Conservation (phyloP, 2,329 filamentous ascomycete genomes). For the Botrytis tulipae region DNA sequence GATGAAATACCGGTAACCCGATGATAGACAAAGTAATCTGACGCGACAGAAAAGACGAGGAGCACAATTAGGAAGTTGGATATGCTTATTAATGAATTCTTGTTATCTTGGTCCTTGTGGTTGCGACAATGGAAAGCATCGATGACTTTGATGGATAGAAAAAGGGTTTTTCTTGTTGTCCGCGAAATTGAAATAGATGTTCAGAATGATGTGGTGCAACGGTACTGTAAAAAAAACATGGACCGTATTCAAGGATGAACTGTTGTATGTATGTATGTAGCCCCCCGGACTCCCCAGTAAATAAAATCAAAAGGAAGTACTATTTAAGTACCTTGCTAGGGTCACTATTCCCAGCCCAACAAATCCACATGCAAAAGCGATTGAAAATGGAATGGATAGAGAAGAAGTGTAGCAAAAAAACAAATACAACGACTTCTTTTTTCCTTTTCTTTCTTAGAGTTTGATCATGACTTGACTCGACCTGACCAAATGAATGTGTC, state of each 20-base stretch:
- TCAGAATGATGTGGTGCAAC: constrained; percentile 17
- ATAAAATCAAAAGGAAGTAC: constrained; percentile 3
- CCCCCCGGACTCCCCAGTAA: constrained; percentile 8
- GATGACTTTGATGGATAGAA: constrained; percentile 15
- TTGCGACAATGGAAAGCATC: constrained; percentile 12
- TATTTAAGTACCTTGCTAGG: constrained; percentile 39
- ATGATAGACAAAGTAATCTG: constrained; percentile 12
- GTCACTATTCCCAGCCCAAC: constrained; percentile 41
- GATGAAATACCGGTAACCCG: not conserved
- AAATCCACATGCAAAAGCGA: constrained; percentile 23
- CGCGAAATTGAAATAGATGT: constrained; percentile 7
- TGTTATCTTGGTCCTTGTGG: constrained; percentile 3
- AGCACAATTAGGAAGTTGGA: not conserved
- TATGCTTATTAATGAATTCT: not conserved
- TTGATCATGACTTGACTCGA: not conserved
- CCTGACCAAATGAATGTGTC: not conserved
- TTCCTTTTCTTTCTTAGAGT: not conserved
- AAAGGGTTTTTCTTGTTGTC: constrained; percentile 9
- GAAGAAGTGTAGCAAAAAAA: constrained; percentile 5
- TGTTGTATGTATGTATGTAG: constrained; percentile 1
- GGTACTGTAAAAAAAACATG: constrained; percentile 2
- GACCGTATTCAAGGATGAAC: constrained; percentile 7
- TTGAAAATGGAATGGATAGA: constrained; percentile 25
- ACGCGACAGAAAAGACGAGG: constrained; percentile 10
- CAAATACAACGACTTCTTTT: not conserved